Base-by-base conservation (phyloP, 1,284 basidiomycete genomes). In the Leccinum fallax region DNA sequence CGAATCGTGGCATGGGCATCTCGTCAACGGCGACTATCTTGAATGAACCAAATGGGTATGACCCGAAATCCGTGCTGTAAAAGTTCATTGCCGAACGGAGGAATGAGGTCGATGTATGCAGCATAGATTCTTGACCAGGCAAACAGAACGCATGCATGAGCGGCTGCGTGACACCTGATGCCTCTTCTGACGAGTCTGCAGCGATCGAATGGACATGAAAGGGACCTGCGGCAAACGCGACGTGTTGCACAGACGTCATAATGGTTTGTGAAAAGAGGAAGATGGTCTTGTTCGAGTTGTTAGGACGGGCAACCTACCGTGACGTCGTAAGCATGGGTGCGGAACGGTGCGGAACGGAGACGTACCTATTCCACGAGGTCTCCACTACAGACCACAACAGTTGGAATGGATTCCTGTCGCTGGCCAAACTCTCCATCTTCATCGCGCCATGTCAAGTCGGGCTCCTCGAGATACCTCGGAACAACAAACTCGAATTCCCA, bases 401-500 rank as follows among this genome's bases (percentile, higher is more conserved):
- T 91, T 1, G 93, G 93, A 69, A 80, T 84, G 30, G 87, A 82
- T 55, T 86, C 83, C n/a, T 80, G 78, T 21, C 66, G 73, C 36
- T 78, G 84, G 58, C 69, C 79, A n/a, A 79, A 77, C 34, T 88
- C 87, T 28, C 83, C 85, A 48, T 81, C 83, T 58, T 88, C 86
- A 53, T 68, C 71, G 30, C 63, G 71, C 11, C 84, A 81, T 19
- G 74, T 77, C 38, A 77, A 70, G 55, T 83, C 80, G 13, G 79
- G 79, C 62, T 93, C 90, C 70, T 94, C 91, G 10, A 97, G 80
- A 67, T 88, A 90, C 62, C 91, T 87, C 51, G 96, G 96, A 21
- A 98, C 96, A 60, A 98, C 87, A 73, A 98, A 93, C 74, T 98
- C 94, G 59, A 99, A 90, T 73, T 99, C 97, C 97, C 97, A 99